Base-by-base conservation (phyloP, 495 filamentous ascomycete species). In the Coniosporium apollinis region DNA sequence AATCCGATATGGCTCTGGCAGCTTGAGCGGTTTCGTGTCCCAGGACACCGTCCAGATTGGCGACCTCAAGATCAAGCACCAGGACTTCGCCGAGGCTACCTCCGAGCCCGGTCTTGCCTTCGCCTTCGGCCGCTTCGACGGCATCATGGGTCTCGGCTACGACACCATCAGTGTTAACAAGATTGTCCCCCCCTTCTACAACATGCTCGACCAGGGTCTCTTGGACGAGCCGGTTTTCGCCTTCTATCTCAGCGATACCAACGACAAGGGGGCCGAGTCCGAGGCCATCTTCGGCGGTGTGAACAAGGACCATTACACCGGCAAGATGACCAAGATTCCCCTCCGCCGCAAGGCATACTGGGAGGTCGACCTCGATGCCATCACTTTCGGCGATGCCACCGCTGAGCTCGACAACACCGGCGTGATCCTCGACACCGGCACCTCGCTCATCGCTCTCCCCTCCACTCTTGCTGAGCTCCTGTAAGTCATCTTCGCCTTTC, bases 301-400 rank as follows among this genome's bases (percentile, higher is more conserved):
- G 38, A 75, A 96, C 59, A 63, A 84, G 58, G 61, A 64, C 50
- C 82, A 82, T 65, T 96, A 83, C 67, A 76, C 67, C 20, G 91
- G 91, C 46, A 76, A 94, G 59, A 67, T 99, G 49, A 82, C 74
- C 41, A 86, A 79, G 52, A 84, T 99, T 44, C 87, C 87, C 32
- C 72, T 99, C 43, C 76, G 89, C 55, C 82, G 91, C 51, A 94
- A 94, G 76, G 91, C 91, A 25, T 99, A 99, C 70, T 99, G 91
- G 91, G 91, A 99, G 67, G 87, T 96, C 18, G 85, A 96, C 45
- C 74, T 96, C 43, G 79, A 96, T 49, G 65, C 82, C 30, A 86
- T 99, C 61, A 71, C 74, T 31, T 87, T 94, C 42, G 91, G 89
- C 41, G 68, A 81, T 13, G 66, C 72, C 39, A 70, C 69, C 43